Percentiles rank a stretch among this genome's conserved stretches.
Conservation (phyloP, 108 stramenopile species). For the Conticribra guillardii region DNA sequence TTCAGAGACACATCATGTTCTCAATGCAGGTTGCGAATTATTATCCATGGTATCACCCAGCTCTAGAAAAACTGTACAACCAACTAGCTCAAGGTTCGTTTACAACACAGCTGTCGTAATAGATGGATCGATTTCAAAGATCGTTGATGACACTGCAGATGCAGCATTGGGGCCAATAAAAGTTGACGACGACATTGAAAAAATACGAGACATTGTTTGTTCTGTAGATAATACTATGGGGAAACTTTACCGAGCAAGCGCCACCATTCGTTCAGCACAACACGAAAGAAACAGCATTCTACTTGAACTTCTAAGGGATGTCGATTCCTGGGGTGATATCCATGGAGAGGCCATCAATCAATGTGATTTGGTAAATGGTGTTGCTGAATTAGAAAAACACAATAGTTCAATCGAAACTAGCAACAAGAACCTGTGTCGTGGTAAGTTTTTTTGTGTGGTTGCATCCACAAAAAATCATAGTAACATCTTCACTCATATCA, state of each 20-base stretch:
- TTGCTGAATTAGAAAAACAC: conserved; percentile 62
- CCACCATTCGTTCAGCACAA: conserved; percentile 59
- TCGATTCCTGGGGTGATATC: conserved; percentile 84
- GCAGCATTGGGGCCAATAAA: conserved; percentile 72
- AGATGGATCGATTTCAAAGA: conserved; percentile 6
- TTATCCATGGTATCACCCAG: conserved; percentile 8
- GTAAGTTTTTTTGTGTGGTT: conserved; percentile 46
- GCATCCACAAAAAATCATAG: too few relatives aligned
- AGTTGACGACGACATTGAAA: conserved; percentile 86
- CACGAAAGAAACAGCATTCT: conserved; percentile 54
- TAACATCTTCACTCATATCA: conserved; percentile 5
- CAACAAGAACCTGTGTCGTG: conserved; percentile 64
- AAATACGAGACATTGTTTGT: conserved; percentile 76
- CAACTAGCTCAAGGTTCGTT: conserved; percentile 16
- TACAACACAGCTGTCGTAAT: conserved; percentile 21
- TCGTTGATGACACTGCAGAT: conserved; percentile 20
- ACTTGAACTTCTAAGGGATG: conserved; percentile 63
- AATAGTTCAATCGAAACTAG: conserved; percentile 57
- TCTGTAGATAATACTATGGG: conserved; percentile 71
- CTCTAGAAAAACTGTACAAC: conserved; percentile 19
- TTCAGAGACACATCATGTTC: conserved; percentile 68
- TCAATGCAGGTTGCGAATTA: conserved; percentile 51
- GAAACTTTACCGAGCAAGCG: conserved; percentile 59
- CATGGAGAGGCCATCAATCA: conserved; percentile 78
- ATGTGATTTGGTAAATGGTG: conserved; percentile 72